Evolutionary conservation across 768 basidiomycete species (phyloP).

Genomic region (Rhodotorula babjevae): DNA sequence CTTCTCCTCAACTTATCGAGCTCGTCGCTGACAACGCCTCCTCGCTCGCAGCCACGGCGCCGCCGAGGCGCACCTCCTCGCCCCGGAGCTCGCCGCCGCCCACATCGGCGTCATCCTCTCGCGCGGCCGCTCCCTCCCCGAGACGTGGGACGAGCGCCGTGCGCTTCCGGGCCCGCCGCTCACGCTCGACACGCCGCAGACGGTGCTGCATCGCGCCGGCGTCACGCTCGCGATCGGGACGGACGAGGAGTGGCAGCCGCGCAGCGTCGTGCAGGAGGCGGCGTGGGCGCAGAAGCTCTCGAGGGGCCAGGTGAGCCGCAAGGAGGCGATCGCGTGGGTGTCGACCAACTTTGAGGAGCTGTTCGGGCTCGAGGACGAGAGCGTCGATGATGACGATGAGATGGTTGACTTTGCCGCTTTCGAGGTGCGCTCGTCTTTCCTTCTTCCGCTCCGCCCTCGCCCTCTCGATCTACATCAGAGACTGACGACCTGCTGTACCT

Average conservation of each 20-base stretch:
- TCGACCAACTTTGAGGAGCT: conserved; percentile 58
- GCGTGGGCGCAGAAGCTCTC: conserved; percentile 59
- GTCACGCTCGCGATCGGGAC: conserved; percentile 70
- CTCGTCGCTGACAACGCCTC: not conserved
- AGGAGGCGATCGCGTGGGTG: conserved; percentile 56
- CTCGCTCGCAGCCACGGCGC: conserved; percentile 51
- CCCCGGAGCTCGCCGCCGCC: conserved; percentile 63
- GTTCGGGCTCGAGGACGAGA: conserved; percentile 48
- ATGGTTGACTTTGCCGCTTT: conserved; percentile 22
- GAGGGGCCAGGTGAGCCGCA: conserved; percentile 49
- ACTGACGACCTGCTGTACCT: not conserved
- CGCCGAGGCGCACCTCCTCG: conserved; percentile 66
- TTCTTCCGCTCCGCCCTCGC: not conserved
- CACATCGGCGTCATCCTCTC: conserved; percentile 66
- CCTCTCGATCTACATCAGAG: not conserved
- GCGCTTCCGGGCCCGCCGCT: conserved; percentile 65
- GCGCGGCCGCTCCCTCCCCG: conserved; percentile 46
- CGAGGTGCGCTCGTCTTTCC: conserved; percentile 17
- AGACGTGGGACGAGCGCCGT: conserved; percentile 24
- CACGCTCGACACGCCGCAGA: conserved; percentile 58
- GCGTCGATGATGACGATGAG: not conserved
- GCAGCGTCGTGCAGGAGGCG: conserved; percentile 71
- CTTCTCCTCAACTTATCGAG: not conserved
- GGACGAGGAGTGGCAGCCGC: conserved; percentile 63
- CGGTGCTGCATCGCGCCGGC: conserved; percentile 60